phyloP scores from a whole-genome alignment of 139 green algal genomes.

The Chlorella sp. region DNA sequence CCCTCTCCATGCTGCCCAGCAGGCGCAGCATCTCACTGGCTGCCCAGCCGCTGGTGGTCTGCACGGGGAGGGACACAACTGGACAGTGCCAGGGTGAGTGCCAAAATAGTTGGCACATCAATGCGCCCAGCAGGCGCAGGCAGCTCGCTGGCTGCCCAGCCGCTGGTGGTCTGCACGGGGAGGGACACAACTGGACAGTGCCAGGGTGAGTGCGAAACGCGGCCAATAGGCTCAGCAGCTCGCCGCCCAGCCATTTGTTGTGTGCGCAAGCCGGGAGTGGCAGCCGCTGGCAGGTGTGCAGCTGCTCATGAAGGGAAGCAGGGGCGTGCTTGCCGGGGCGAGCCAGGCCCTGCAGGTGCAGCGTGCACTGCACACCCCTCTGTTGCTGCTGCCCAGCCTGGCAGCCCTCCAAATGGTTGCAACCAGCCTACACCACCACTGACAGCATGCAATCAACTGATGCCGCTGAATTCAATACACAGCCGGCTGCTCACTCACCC shows the following conservation, averaged over 20 bases:
- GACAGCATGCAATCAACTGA: too few relatives aligned
- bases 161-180: background rate
- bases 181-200: too few relatives aligned
- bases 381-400: background rate
- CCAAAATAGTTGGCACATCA: too few relatives aligned
- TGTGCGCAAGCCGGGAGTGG: too few relatives aligned
- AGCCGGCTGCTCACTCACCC: background rate
- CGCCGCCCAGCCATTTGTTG: background rate
- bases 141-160: conserved; percentile 30
- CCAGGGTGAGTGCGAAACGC: too few relatives aligned
- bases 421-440: background rate
- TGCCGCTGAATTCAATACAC: too few relatives aligned
- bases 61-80: background rate
- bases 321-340: too few relatives aligned
- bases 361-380: background rate
- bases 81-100: too few relatives aligned
- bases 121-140: conserved; percentile 75
- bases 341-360: background rate
- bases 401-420: background rate
- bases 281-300: too few relatives aligned
- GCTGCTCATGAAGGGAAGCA: too few relatives aligned
- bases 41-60: background rate
- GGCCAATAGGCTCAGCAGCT: conserved; percentile 72
- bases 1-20: conserved; percentile 73
- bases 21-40: conserved; percentile 59